Conservation (phyloP, 495 filamentous ascomycete species). For the Trichocladium uniseriatum region DNA sequence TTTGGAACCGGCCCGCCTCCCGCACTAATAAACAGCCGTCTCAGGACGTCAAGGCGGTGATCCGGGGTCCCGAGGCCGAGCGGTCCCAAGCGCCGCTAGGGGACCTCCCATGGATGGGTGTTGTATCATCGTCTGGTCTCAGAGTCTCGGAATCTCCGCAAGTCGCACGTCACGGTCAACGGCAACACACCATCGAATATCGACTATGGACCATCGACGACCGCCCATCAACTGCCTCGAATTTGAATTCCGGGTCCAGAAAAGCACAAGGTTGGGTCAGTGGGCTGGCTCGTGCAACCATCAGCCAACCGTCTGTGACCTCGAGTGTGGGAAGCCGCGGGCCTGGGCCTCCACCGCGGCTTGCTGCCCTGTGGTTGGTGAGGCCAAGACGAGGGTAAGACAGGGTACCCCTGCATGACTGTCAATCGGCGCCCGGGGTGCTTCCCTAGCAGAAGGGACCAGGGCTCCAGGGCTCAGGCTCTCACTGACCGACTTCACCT, state of each 20-base stretch:
- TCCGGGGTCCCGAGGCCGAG: slow-evolving; percentile 3
- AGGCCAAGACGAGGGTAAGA: background rate
- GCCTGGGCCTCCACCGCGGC: background rate
- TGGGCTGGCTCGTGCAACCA: slow-evolving; percentile 3
- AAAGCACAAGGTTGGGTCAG: slow-evolving; percentile 1
- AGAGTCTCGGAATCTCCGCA: background rate
- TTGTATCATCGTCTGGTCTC: background rate
- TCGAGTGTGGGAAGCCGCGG: slow-evolving; percentile 5
- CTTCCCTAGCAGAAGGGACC: background rate
- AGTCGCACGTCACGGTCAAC: slow-evolving; percentile 2
- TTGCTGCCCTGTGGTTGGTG: slow-evolving; percentile 4
- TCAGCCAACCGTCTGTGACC: background rate
- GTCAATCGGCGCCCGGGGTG: background rate
- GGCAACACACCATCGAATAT: too few relatives aligned
- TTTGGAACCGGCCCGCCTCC: slow-evolving; percentile 5
- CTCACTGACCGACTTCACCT: slow-evolving; percentile 8
- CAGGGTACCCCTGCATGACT: background rate
- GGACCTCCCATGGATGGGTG: background rate
- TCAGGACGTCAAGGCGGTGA: slow-evolving; percentile 3
- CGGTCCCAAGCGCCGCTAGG: background rate
- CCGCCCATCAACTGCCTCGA: background rate
- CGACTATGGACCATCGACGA: too few relatives aligned
- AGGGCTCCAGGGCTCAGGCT: too few relatives aligned
- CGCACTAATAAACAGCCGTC: too few relatives aligned
- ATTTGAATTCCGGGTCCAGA: background rate